phyloP scores from a whole-genome alignment of 148 eudicot species.

The Rhododendron simsii region DNA sequence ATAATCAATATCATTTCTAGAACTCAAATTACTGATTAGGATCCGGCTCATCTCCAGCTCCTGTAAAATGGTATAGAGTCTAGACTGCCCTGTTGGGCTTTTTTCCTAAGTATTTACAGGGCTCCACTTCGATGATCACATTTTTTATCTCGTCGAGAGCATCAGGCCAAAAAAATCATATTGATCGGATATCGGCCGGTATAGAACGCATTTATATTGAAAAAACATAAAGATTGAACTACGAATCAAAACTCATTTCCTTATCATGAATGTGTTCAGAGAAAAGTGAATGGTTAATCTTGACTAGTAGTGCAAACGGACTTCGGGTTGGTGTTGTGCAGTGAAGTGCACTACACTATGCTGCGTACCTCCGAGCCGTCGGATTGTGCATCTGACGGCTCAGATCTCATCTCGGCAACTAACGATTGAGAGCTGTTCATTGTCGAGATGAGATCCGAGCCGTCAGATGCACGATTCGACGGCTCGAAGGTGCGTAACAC shows the following conservation, averaged over 20 bases:
- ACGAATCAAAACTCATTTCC: background rate
- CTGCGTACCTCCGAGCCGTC: too few species aligned
- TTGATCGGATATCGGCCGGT: background rate
- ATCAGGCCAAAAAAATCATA: background rate
- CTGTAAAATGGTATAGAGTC: background rate
- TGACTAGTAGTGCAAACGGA: background rate
- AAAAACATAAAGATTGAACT: background rate
- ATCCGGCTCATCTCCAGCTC: background rate
- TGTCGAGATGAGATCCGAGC: too few species aligned
- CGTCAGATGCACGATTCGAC: too few species aligned
- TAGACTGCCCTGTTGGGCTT: background rate
- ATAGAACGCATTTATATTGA: background rate
- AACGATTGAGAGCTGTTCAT: too few species aligned
- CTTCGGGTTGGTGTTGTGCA: too few species aligned
- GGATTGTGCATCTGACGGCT: background rate
- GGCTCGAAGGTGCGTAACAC: too few species aligned
- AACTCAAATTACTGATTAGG: background rate
- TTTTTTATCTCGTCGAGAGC: background rate
- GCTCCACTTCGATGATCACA: background rate
- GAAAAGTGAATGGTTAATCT: background rate
- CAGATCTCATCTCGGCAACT: too few species aligned
- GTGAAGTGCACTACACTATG: too few species aligned
- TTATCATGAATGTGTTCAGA: background rate
- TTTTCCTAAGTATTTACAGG: background rate
- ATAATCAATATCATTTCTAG: background rate